Base-by-base conservation (phyloP, 1,139 yeast genomes). In the Hyphopichia pseudoburtonii region DNA sequence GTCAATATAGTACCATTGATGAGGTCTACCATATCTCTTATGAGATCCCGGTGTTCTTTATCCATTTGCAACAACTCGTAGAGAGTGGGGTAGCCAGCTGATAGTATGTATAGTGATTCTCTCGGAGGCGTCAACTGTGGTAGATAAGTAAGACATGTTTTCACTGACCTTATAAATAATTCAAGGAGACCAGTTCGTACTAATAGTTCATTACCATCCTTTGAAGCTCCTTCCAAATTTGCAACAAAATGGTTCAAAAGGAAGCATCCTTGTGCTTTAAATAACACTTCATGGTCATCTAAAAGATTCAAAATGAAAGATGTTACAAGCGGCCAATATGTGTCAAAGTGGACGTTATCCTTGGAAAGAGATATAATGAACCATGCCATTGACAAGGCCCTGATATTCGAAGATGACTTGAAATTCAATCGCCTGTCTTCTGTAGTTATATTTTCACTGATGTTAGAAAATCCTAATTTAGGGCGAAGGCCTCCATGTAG, bases 221-320 rank as follows among this genome's bases (percentile, higher is more conserved):
- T 7, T 8, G 5, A 10, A n/a, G 22, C 16, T 8, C 4, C 3
- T 5, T 8, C 15, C 11, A 31, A 17, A 3, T n/a, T 35, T 1
- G 47, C 40, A 4, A 64, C 42, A 3, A 73, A 42, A 7, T 47
- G 24, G 2, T 39, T 41, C 3, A 70, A 49, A 3, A 77, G 45
- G 16, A 50, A 47, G 36, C 73, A 67, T 10, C 79, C 80, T 38
- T 66, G 67, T 0, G 60, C 48, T 44, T 79, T 78, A 36, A 68
- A 57, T 6, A 46, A 44, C 0, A 74, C 64, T 17, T 75, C 77
- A 36, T 70, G 68, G 41, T 76, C 77, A 47, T 80, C 84, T 16
- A 78, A 52, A 9, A 77, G 52, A 41, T 76, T 76, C 17, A 80
- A 52, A 4, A 66, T 57, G 8, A 78, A 69, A 1, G 85, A 77